Evolutionary conservation across 169 alveolate species (phyloP).

Genomic region (Babesia ovis): DNA sequence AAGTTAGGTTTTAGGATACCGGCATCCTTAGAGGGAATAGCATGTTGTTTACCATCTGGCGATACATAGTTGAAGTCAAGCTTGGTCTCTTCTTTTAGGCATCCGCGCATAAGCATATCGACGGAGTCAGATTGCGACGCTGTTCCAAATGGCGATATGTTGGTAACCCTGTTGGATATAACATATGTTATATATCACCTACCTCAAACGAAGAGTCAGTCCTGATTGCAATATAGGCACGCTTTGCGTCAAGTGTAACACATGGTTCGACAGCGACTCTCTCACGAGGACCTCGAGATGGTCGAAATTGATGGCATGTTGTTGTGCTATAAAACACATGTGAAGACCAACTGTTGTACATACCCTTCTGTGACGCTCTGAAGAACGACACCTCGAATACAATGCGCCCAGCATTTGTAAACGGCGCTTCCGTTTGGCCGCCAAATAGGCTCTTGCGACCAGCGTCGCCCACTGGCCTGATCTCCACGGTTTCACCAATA

Average conservation of each 20-base stretch:
- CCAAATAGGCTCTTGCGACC: constrained; percentile 12
- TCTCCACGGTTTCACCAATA: constrained; percentile 59
- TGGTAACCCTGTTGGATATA: constrained; percentile 28
- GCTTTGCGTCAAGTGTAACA: constrained; percentile 58
- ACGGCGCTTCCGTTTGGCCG: constrained; percentile 8
- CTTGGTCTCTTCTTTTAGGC: constrained; percentile 37
- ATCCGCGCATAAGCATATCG: constrained; percentile 55
- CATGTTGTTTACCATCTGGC: constrained; percentile 50
- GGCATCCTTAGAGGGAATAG: constrained; percentile 29
- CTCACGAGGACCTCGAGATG: constrained; percentile 30
- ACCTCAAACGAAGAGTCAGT: constrained; percentile 49
- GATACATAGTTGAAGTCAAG: constrained; percentile 47
- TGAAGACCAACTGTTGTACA: neutral
- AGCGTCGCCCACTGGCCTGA: constrained; percentile 30
- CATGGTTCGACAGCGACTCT: constrained; percentile 41
- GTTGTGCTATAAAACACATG: constrained; percentile 3
- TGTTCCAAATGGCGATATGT: constrained; percentile 2
- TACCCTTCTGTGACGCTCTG: constrained; percentile 55
- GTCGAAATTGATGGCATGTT: constrained; percentile 48
- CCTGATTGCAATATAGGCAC: constrained; percentile 36
- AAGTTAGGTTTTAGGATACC: constrained; percentile 79
- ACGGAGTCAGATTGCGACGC: constrained; percentile 21
- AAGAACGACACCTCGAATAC: constrained; percentile 59
- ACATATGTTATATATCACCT: neutral
- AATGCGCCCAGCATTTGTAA: constrained; percentile 53